Conservation (phyloP, 1,284 basidiomycete genomes). For the Apiotrichum gamsii region DNA sequence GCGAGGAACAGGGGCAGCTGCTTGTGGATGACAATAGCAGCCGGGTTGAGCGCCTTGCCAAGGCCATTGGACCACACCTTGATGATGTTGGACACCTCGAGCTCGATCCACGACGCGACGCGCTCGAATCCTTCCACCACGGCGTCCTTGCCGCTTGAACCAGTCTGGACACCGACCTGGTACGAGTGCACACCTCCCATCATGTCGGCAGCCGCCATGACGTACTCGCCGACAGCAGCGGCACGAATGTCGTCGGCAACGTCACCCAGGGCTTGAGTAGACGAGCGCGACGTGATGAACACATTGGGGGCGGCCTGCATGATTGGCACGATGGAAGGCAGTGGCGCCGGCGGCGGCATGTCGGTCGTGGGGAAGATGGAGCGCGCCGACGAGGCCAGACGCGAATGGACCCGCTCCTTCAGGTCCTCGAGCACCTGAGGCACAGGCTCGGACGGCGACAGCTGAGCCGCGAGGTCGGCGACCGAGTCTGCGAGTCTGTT, state of each 20-base stretch:
- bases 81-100: conserved; percentile 31
- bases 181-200: conserved; percentile 24
- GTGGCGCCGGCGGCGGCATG: conserved; percentile 24
- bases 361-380: conserved; percentile 34
- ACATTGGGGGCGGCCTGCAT: conserved; percentile 22
- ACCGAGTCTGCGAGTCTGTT: conserved; percentile 17
- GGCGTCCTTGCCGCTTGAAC: conserved; percentile 23
- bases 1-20: conserved; percentile 46
- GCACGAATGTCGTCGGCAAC: conserved; percentile 37
- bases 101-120: conserved; percentile 42
- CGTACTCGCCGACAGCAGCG: conserved; percentile 41
- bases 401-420: conserved; percentile 17
- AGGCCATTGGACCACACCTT: conserved; percentile 31
- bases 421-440: conserved; percentile 23
- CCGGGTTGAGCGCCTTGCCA: conserved; percentile 34
- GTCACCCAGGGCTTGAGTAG: conserved; percentile 17
- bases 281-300: conserved; percentile 17
- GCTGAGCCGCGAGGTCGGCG: conserved; percentile 18
- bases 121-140: conserved; percentile 39
- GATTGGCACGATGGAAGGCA: conserved; percentile 31
- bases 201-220: conserved; percentile 25
- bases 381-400: conserved; percentile 15
- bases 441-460: conserved; percentile 15
- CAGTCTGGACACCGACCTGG: conserved; percentile 9
- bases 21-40: conserved; percentile 37